Percentiles rank a stretch among this genome's conserved stretches.
These are phyloP conservation scores for Piloderma croceum DNA, from an alignment of 768 basidiomycete genomes.

Conservation along the genomic window DNA sequence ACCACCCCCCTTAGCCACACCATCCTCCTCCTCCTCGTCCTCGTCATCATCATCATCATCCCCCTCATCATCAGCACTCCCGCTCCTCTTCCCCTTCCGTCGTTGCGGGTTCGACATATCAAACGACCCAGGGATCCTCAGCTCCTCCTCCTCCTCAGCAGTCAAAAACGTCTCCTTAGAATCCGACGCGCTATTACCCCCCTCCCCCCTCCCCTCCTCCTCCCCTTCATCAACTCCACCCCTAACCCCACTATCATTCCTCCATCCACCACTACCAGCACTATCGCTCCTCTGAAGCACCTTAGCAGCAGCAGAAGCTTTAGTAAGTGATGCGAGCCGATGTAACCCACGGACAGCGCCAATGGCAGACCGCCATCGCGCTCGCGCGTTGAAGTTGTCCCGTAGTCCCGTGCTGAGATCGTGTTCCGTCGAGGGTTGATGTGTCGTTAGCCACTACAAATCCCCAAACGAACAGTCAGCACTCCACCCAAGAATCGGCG, in stretches of 20 bases:
- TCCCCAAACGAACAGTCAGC: background rate
- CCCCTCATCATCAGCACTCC: background rate
- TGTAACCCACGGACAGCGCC: conserved; percentile 37
- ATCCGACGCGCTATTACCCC: conserved; percentile 19
- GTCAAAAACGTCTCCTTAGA: conserved; percentile 6
- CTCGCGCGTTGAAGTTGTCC: conserved; percentile 75
- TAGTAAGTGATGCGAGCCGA: conserved; percentile 7
- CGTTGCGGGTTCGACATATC: conserved; percentile 19
- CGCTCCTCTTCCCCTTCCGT: too few species aligned
- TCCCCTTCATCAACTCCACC: conserved; percentile 22
- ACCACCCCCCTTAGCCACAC: too few species aligned
- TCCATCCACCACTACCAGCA: conserved; percentile 28
- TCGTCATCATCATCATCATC: background rate
- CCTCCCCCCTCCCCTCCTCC: conserved; percentile 23
- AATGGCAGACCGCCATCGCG: conserved; percentile 72
- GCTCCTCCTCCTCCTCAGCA: conserved; percentile 26
- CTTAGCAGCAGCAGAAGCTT: conserved; percentile 22
- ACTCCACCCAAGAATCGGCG: background rate
- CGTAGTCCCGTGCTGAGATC: conserved; percentile 71
- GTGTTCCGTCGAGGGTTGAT: conserved; percentile 60
- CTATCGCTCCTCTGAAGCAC: conserved; percentile 33
- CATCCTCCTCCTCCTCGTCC: background rate
- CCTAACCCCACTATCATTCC: conserved; percentile 30
- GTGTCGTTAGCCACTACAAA: conserved; percentile 68
- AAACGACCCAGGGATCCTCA: conserved; percentile 52